Percentiles rank a stretch among this genome's conserved stretches.
These are phyloP conservation scores for Boletus vermiculosoides DNA, from an alignment of 768 basidiomycete species.

Conservation along the genomic window DNA sequence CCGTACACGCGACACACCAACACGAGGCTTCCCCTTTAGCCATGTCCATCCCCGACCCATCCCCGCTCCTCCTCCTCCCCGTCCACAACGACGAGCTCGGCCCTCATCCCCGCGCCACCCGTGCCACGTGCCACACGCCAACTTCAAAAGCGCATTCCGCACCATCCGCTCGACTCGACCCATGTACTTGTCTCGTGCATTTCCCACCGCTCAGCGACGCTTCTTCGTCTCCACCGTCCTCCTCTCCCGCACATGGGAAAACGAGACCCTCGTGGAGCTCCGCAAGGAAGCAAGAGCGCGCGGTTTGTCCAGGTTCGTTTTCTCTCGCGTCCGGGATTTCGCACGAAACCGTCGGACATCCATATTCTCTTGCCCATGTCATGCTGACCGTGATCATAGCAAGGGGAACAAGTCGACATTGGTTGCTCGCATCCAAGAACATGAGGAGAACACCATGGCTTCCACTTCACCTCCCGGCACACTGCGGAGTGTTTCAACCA, in stretches of 20 bases:
- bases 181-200: conserved; percentile 17
- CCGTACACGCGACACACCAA: conserved; percentile 37
- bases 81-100: conserved; percentile 5
- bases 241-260: conserved; percentile 56
- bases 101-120: not conserved
- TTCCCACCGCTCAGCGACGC: conserved; percentile 21
- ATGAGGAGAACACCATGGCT: conserved; percentile 38
- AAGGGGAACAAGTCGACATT: conserved; percentile 59
- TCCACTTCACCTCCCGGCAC: conserved; percentile 17
- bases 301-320: conserved; percentile 53
- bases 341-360: not conserved
- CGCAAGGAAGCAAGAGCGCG: conserved; percentile 54
- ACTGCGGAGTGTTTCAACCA: conserved; percentile 28
- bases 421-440: conserved; percentile 52
- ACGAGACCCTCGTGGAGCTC: conserved; percentile 47
- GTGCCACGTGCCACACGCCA: conserved; percentile 3
- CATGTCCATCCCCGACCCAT: not conserved
- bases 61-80: not conserved
- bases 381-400: conserved; percentile 34
- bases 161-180: not conserved
- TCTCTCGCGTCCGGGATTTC: not conserved
- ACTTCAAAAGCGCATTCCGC: no score
- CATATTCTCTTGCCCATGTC: not conserved
- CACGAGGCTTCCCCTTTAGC: conserved; percentile 48
- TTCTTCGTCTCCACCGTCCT: conserved; percentile 54